phyloP scores from a whole-genome alignment of 225 moss, liverwort and hornwort genomes.

The Sphagnum tenellum region DNA sequence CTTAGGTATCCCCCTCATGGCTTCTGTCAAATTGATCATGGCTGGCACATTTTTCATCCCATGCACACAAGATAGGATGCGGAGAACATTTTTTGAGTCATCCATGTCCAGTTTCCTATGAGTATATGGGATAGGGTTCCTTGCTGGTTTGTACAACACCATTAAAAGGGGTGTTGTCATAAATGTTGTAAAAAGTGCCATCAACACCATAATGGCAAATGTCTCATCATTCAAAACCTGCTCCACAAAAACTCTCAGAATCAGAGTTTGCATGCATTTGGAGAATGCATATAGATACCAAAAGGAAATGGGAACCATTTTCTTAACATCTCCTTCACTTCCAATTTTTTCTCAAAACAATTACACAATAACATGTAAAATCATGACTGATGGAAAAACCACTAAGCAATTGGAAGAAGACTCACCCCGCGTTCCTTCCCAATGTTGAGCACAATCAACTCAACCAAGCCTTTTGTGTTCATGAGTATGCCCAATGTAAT shows the following conservation, averaged over 20 bases:
- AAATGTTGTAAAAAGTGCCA: slow-evolving; percentile 83
- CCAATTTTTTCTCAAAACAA: too few relatives aligned
- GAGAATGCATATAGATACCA: too few relatives aligned
- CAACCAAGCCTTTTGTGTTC: slow-evolving; percentile 95
- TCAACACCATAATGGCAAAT: slow-evolving; percentile 87
- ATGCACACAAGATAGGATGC: slow-evolving; percentile 72
- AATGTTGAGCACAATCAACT: slow-evolving; percentile 84
- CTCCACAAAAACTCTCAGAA: neutral
- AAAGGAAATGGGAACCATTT: too few relatives aligned
- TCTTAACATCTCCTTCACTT: too few relatives aligned
- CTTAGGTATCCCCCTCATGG: slow-evolving; percentile 59
- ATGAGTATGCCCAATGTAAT: slow-evolving; percentile 58
- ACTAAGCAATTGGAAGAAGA: neutral
- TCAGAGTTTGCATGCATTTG: too few relatives aligned
- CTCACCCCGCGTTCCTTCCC: slow-evolving; percentile 70
- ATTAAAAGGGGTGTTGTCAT: slow-evolving; percentile 86
- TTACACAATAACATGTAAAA: too few relatives aligned
- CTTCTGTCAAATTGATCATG: slow-evolving; percentile 77
- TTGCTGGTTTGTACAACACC: slow-evolving; percentile 69
- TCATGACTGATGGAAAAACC: too few relatives aligned
- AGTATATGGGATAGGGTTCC: slow-evolving; percentile 59
- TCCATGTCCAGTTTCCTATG: slow-evolving; percentile 53
- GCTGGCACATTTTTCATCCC: slow-evolving; percentile 71
- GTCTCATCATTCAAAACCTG: slow-evolving; percentile 78
- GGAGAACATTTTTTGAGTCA: slow-evolving; percentile 52